Conservation (phyloP, 2,329 filamentous ascomycete genomes). For the Polychaeton citri region DNA sequence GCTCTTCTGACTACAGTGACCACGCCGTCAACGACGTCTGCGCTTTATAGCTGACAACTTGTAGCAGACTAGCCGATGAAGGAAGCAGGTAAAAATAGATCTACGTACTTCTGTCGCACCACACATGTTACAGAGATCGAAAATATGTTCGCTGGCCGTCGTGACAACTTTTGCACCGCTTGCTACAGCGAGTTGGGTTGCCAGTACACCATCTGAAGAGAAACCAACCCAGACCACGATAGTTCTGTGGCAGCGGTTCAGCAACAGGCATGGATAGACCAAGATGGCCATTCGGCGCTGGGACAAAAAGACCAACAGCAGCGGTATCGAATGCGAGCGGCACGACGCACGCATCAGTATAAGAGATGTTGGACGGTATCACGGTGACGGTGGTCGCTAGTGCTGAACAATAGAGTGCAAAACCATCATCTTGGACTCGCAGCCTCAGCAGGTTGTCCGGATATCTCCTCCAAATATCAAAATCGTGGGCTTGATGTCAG, state of each 20-base stretch:
- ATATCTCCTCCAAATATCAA: too few relatives aligned
- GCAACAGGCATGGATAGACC: constrained; percentile 22
- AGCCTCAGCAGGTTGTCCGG: constrained; percentile 10
- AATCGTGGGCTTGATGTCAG: too few relatives aligned
- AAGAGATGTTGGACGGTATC: constrained; percentile 26
- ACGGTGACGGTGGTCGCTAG: constrained; percentile 20
- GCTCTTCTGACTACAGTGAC: constrained; percentile 22
- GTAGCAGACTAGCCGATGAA: too few relatives aligned
- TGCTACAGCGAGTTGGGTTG: constrained; percentile 23
- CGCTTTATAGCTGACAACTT: constrained; percentile 22
- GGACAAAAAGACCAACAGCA: constrained; percentile 28
- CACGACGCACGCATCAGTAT: constrained; percentile 26
- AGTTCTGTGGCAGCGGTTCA: constrained; percentile 22
- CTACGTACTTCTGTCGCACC: constrained; percentile 19
- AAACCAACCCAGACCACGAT: constrained; percentile 26
- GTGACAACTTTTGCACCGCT: constrained; percentile 22
- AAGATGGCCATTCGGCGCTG: constrained; percentile 27
- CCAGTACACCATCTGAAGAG: constrained; percentile 21
- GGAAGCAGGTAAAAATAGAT: too few relatives aligned
- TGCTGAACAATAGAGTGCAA: constrained; percentile 22
- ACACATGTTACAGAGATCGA: constrained; percentile 16
- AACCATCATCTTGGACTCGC: constrained; percentile 14
- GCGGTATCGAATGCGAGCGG: constrained; percentile 33
- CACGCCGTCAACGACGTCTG: constrained; percentile 24
- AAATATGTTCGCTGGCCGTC: constrained; percentile 20